Evolutionary conservation across 768 basidiomycete species (phyloP).

Genomic region (Leccinellum luteum): DNA sequence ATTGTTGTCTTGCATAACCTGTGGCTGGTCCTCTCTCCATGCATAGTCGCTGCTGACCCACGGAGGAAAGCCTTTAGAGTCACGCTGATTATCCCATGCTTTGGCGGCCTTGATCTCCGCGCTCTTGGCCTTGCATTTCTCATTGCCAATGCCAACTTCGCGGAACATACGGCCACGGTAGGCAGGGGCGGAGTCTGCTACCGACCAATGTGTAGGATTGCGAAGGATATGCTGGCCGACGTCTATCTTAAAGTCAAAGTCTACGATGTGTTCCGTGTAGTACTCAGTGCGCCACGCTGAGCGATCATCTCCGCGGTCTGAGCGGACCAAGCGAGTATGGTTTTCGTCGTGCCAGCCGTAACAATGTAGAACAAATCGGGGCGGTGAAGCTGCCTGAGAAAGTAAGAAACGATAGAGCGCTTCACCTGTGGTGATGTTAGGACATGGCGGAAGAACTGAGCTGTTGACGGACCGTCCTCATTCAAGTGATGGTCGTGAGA

Average conservation of each 20-base stretch:
- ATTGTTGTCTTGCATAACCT: slow-evolving; percentile 19
- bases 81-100: slow-evolving; percentile 45
- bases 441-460: not conserved
- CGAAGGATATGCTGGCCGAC: slow-evolving; percentile 41
- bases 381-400: slow-evolving; percentile 46
- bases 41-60: slow-evolving; percentile 40
- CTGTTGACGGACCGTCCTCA: slow-evolving; percentile 46
- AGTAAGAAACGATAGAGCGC: slow-evolving; percentile 74
- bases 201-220: slow-evolving; percentile 52
- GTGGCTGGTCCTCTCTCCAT: slow-evolving; percentile 33
- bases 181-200: slow-evolving; percentile 60
- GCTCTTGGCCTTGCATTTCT: slow-evolving; percentile 39
- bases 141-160: slow-evolving; percentile 46
- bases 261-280: slow-evolving; percentile 58
- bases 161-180: slow-evolving; percentile 62
- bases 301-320: slow-evolving; percentile 37
- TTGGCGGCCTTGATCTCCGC: slow-evolving; percentile 43
- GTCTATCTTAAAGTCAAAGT: slow-evolving; percentile 70
- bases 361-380: slow-evolving; percentile 46
- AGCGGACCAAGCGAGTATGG: slow-evolving; percentile 44
- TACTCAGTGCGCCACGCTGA: slow-evolving; percentile 40
- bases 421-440: slow-evolving; percentile 45
- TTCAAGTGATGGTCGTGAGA: slow-evolving; percentile 74
- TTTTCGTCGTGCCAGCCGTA: slow-evolving; percentile 57
- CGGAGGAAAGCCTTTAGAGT: slow-evolving; percentile 49